phyloP scores from a whole-genome alignment of 2,329 filamentous ascomycete genomes.

The Zelopaecilomyces penicillatus region DNA sequence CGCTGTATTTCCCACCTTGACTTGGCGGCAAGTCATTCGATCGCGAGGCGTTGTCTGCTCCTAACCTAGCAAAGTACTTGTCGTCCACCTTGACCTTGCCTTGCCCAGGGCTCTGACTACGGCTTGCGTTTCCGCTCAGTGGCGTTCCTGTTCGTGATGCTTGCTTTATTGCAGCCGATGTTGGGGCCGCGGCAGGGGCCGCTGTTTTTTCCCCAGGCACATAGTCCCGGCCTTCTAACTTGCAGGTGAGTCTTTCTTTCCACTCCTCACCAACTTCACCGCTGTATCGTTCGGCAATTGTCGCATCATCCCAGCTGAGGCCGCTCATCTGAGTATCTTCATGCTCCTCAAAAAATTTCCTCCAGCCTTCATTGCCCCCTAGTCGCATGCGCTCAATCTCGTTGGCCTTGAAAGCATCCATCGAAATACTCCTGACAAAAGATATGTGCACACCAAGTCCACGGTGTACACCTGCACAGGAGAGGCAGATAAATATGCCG shows the following conservation, averaged over 20 bases:
- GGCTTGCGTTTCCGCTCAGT: slow-evolving; percentile 29
- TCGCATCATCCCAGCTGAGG: slow-evolving; percentile 73
- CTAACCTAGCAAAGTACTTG: slow-evolving; percentile 80
- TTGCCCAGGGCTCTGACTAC: slow-evolving; percentile 30
- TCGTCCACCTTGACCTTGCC: slow-evolving; percentile 63
- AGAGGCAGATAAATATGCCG: slow-evolving; percentile 96
- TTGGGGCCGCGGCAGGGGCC: slow-evolving; percentile 18
- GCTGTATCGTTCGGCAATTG: slow-evolving; percentile 83
- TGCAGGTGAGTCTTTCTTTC: slow-evolving; percentile 81
- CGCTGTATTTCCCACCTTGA: slow-evolving; percentile 86
- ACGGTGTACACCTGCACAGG: slow-evolving; percentile 89
- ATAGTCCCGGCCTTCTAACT: slow-evolving; percentile 83
- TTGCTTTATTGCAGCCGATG: slow-evolving; percentile 24
- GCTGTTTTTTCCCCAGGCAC: slow-evolving; percentile 60
- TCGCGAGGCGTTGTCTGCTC: slow-evolving; percentile 70
- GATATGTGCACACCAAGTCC: slow-evolving; percentile 96
- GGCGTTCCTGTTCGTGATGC: slow-evolving; percentile 32
- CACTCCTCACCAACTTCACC: slow-evolving; percentile 89
- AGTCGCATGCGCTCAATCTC: slow-evolving; percentile 92
- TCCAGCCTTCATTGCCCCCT: slow-evolving; percentile 84
- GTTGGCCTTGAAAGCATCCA: slow-evolving; percentile 93
- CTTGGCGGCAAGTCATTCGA: slow-evolving; percentile 69
- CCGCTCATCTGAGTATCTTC: slow-evolving; percentile 58
- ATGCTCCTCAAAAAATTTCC: slow-evolving; percentile 74
- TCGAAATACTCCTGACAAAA: slow-evolving; percentile 93